These are phyloP conservation scores for Blastosporella zonata DNA, from an alignment of 1,284 basidiomycete genomes.

Conservation along the genomic window DNA sequence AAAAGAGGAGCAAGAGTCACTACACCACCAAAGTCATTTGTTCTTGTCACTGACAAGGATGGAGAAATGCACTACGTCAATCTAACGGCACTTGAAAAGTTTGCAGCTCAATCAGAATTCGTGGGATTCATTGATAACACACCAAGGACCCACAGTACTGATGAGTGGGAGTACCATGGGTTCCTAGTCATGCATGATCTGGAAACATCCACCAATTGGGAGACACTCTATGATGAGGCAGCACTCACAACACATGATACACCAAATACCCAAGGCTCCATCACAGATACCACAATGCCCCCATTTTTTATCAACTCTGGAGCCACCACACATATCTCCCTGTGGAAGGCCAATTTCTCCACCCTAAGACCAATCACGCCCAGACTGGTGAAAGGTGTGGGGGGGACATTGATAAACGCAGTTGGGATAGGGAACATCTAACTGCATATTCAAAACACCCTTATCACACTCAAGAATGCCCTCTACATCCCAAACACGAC, in stretches of 20 bases:
- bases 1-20: no score
- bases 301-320: background rate
- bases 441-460: background rate
- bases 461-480: background rate
- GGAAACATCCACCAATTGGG: no score
- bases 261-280: no score
- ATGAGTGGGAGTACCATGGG: no score
- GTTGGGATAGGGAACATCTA: background rate
- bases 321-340: background rate
- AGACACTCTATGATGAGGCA: background rate
- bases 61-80: constrained; percentile 2
- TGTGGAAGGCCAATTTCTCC: background rate
- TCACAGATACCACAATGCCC: no score
- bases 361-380: background rate
- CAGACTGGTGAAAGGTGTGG: background rate
- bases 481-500: constrained; percentile 7
- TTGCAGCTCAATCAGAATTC: no score
- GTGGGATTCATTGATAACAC: background rate
- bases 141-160: background rate
- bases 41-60: background rate
- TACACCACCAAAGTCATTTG: background rate
- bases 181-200: no score
- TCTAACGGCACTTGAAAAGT: background rate
- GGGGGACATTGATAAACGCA: background rate
- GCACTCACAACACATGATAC: background rate